These are phyloP conservation scores for Ulmus americana DNA, from an alignment of 331 rosid species.

Conservation along the genomic window DNA sequence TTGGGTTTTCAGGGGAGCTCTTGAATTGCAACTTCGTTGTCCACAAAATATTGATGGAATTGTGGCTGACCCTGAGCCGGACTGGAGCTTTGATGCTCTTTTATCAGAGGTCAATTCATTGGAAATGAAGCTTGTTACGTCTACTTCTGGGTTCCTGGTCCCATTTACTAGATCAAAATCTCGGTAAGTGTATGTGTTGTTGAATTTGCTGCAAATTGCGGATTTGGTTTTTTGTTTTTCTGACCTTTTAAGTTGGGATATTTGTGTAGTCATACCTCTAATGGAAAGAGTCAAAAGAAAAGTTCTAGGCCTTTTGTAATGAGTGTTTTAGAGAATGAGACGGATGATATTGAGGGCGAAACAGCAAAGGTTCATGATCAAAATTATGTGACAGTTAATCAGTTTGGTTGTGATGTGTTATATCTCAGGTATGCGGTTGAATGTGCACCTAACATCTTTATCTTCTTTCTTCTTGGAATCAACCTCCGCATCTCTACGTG, in stretches of 20 bases:
- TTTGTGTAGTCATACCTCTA: slow-evolving; percentile 16
- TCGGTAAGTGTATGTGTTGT: slow-evolving; percentile 25
- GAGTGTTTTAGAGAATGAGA: slow-evolving; percentile 52
- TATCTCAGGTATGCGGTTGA: slow-evolving; percentile 46
- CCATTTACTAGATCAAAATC: slow-evolving; percentile 31
- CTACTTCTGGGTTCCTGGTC: slow-evolving; percentile 29
- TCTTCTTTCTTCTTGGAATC: neutral
- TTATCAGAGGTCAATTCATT: slow-evolving; percentile 53
- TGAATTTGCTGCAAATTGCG: neutral
- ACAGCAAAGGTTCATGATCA: slow-evolving; percentile 27
- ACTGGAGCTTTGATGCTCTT: slow-evolving; percentile 66
- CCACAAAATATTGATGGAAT: slow-evolving; percentile 39
- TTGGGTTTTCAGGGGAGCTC: slow-evolving; percentile 41
- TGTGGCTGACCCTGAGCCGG: slow-evolving; percentile 56
- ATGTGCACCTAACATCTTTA: neutral
- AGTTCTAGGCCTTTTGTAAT: slow-evolving; percentile 44
- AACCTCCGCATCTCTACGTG: neutral
- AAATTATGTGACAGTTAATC: slow-evolving; percentile 26
- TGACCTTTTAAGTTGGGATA: slow-evolving; percentile 3
- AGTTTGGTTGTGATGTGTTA: slow-evolving; percentile 46
- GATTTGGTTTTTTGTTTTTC: neutral
- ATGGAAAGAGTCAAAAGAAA: slow-evolving; percentile 29
- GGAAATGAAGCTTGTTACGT: slow-evolving; percentile 43
- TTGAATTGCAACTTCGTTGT: slow-evolving; percentile 45
- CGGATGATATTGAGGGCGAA: slow-evolving; percentile 36